Conservation (phyloP, 306 rosid species). For the Gleditsia sinensis region DNA sequence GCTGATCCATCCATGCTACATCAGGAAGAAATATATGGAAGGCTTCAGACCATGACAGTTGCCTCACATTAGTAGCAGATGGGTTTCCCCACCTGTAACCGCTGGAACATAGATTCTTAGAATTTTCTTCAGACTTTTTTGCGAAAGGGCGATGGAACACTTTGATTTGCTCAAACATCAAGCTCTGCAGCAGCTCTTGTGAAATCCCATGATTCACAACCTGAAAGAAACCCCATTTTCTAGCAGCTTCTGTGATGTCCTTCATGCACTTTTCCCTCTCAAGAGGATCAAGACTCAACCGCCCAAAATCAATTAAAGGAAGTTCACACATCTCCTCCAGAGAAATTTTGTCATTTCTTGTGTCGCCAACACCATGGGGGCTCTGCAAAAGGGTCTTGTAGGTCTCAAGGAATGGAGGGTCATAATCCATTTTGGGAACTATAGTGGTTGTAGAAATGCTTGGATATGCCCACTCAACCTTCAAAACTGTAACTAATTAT, state of each 20-base stretch:
- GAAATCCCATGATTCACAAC: conserved; percentile 70
- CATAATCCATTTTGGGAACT: conserved; percentile 53
- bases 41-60: conserved; percentile 80
- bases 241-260: conserved; percentile 61
- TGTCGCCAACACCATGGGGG: background rate
- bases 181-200: conserved; percentile 38
- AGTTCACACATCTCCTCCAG: conserved; percentile 43
- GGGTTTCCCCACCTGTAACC: conserved; percentile 75
- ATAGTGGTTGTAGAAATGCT: background rate
- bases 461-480: background rate
- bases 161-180: conserved; percentile 48
- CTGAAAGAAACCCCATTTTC: conserved; percentile 74
- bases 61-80: conserved; percentile 45
- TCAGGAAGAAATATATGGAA: conserved; percentile 55
- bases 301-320: conserved; percentile 60
- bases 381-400: conserved; percentile 42
- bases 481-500: too few species aligned
- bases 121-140: conserved; percentile 34
- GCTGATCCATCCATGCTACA: conserved; percentile 40
- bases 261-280: conserved; percentile 52
- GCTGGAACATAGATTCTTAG: conserved; percentile 47
- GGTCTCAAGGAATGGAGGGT: conserved; percentile 62
- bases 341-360: background rate
- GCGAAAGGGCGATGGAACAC: conserved; percentile 54
- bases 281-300: conserved; percentile 15